Base-by-base conservation (phyloP, 2,329 filamentous ascomycete genomes). In the Diaporthe citriasiana region DNA sequence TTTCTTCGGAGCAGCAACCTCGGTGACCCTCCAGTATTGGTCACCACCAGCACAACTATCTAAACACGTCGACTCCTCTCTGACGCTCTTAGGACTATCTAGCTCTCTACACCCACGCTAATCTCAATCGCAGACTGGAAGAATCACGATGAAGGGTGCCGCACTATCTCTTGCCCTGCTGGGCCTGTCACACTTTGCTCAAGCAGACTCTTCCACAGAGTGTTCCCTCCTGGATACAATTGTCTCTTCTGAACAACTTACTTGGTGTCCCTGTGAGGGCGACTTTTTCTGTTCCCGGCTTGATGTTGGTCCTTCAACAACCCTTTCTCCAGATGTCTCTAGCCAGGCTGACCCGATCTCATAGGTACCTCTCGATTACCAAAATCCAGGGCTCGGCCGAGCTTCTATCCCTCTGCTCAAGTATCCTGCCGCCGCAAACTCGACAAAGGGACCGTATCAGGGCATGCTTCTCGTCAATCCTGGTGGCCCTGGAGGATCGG, bases 231-330 rank as follows among this genome's bases (percentile, higher is more conserved):
- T 71, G 22, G 19, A 25, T 38, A 71, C 68, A 19, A 59, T 71
- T 13, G 35, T 9, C 30, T 27, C n/a, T 59, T 75, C 47, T 66
- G 80, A 22, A 42, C 71, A 19, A 65, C 70, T 76, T 74, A 56
- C 75, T 51, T 80, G 79, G 79, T 76, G 77, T 56, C 55, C 66
- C 9, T 80, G 79, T 50, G 76, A 77, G 60, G 70, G 75, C 15
- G 68, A 51, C 0, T 79, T 78, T 51, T 72, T 78, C 50, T 80
- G 79, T 68, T 76, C 79, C 8, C 76, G 76, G 30, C 70, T 80
- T 19, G 76, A 79, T 42, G 73, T 79, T 45, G 9, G 68, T 71
- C 27, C 13, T 40, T 42, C 15, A 8, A 6, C 12, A 42, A 42
- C 30, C 42, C 27, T 9, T 22, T n/a, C 33, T 59, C 53, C 19